A percentile compares a stretch with the other conserved stretches of the same genome.
Evolutionary conservation across 2,329 filamentous ascomycete species (phyloP).

Genomic region (Diaporthe helianthi): DNA sequence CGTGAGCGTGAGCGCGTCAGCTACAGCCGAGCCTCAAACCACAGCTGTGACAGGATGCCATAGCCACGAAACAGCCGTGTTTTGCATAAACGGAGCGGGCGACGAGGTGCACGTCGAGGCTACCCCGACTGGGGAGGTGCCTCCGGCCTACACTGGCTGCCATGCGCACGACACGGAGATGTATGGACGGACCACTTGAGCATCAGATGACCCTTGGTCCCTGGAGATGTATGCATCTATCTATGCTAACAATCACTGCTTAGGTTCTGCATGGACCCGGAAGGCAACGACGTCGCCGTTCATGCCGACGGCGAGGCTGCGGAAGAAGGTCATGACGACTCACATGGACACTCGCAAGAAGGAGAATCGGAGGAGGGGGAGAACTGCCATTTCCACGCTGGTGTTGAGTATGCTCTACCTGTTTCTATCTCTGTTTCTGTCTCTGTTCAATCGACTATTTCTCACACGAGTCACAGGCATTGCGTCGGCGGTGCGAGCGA

Average conservation of each 20-base stretch:
- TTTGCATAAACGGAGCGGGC: slow-evolving; percentile 21
- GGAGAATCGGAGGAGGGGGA: background rate
- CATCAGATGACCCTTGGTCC: background rate
- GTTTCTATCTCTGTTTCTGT: no score
- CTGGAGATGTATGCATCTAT: no score
- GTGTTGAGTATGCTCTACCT: background rate
- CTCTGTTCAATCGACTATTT: background rate
- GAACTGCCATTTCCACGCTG: slow-evolving; percentile 17
- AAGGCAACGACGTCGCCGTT: slow-evolving; percentile 68
- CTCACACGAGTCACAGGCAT: slow-evolving; percentile 50
- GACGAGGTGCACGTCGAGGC: slow-evolving; percentile 41
- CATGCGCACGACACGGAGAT: slow-evolving; percentile 65
- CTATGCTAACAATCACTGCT: background rate
- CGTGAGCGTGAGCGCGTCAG: slow-evolving; percentile 13
- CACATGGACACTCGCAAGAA: slow-evolving; percentile 37
- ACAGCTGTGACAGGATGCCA: slow-evolving; percentile 21
- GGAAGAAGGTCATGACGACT: slow-evolving; percentile 34
- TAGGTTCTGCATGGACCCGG: slow-evolving; percentile 67
- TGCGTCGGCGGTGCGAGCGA: slow-evolving; percentile 59
- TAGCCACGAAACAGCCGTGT: slow-evolving; percentile 18
- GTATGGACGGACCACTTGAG: no score
- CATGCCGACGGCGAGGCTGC: slow-evolving; percentile 44
- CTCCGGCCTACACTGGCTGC: slow-evolving; percentile 69
- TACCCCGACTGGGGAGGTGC: slow-evolving; percentile 62
- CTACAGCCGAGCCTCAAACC: slow-evolving; percentile 7